Base-by-base conservation (phyloP, 164 flowering plant species). In the Stephania yunnanensis region DNA sequence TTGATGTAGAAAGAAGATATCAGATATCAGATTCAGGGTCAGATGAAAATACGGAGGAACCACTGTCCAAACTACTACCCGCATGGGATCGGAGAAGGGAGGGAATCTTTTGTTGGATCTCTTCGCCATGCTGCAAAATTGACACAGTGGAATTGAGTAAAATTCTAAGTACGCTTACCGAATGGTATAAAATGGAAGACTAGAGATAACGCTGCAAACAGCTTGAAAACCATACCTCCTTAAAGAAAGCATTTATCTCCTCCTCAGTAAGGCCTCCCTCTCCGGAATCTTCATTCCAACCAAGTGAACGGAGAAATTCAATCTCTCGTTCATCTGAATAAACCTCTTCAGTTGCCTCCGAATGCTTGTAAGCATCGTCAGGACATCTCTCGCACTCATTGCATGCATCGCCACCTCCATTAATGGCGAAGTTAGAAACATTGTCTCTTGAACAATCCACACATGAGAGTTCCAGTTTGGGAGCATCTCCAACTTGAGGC, bases 21-120 rank as follows among this genome's bases (percentile, higher is more conserved):
- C 87, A 87, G 46, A 77, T 85, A 69, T 85, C 82, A 66, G 87
- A 70, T 46, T 82, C 88, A 5, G 92, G 81, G 73, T 80, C 82
- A 61, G 87, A 75, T 22, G 89, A 85, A 82, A 80, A 58, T 48
- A 76, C 83, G 50, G 87, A 77, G 10, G 84, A 77, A 58, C 80
- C 74, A 73, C 76, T 81, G 52, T 61, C 80, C 11, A 46, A 53
- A 58, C 31, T 77, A 58, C 31, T 77, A 10, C 77, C 74, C 31
- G 70, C 75, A 46, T 66, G 81, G 68, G 82, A 76, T 71, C 80
- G 80, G 17, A 77, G 58, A 71, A 75, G 73, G 72, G 72, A 22
- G 15, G 73, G 58, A 68, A 67, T 73, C 80, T 82, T 87, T 36
- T 73, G 73, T 72, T 82, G 83, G 65, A 78, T 53, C 50, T 85